Evolutionary conservation across 1,284 basidiomycete genomes (phyloP).

Genomic region (Moniliella sp.): DNA sequence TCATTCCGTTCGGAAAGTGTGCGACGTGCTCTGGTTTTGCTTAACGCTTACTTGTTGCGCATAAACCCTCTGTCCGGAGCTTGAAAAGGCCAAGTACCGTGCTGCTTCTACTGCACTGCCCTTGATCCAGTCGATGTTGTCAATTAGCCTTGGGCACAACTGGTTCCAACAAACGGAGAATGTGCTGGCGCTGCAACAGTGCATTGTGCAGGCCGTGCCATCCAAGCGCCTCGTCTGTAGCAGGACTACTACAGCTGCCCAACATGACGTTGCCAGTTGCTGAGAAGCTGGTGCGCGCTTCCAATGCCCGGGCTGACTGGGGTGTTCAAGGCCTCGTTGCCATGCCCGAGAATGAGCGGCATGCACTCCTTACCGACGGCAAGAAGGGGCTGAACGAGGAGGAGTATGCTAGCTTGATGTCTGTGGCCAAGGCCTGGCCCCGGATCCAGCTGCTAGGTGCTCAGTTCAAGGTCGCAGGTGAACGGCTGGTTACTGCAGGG

Average conservation of each 20-base stretch:
- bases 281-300: conserved; percentile 7
- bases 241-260: conserved; percentile 27
- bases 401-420: conserved; percentile 44
- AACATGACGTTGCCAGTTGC: conserved; percentile 11
- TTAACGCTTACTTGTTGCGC: too few relatives aligned
- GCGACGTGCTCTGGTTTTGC: too few relatives aligned
- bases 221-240: conserved; percentile 6
- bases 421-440: conserved; percentile 54
- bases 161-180: conserved; percentile 67
- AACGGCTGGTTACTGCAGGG: conserved; percentile 64
- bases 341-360: conserved; percentile 37
- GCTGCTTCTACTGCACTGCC: too few relatives aligned
- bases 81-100: too few relatives aligned
- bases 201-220: conserved; percentile 58
- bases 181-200: conserved; percentile 61
- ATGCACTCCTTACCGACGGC: conserved; percentile 17
- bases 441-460: conserved; percentile 61
- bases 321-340: conserved; percentile 29
- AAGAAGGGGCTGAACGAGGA: conserved; percentile 6
- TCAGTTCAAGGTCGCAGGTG: conserved; percentile 74
- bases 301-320: conserved; percentile 7
- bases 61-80: too few relatives aligned
- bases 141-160: conserved; percentile 64
- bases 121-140: too few relatives aligned
- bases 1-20: too few relatives aligned